phyloP scores from a whole-genome alignment of 2,329 filamentous ascomycete genomes.

The Leptographium radiaticola region DNA sequence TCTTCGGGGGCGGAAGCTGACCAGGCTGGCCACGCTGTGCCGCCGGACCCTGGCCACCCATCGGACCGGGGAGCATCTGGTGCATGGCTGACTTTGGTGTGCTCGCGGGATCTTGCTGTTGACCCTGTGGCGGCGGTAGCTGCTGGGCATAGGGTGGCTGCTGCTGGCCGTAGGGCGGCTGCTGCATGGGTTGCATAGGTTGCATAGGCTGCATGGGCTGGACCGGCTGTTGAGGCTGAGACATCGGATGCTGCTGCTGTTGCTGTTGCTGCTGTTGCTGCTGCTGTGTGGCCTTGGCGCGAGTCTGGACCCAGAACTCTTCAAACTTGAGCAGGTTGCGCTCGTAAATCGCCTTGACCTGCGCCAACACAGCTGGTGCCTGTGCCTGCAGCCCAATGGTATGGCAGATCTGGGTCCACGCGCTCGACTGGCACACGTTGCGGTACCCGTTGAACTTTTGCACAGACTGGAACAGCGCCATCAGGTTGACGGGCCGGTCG shows the following conservation, averaged over 20 bases:
- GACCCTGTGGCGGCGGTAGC: conserved; percentile 16
- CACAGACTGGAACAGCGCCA: conserved; percentile 66
- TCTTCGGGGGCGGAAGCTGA: conserved; percentile 28
- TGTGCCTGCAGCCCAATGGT: conserved; percentile 50
- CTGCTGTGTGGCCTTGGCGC: conserved; percentile 38
- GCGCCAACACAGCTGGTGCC: conserved; percentile 50
- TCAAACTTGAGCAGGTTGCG: conserved; percentile 68
- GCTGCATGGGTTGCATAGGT: conserved; percentile 26
- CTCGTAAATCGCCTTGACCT: conserved; percentile 63
- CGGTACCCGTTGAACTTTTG: conserved; percentile 68
- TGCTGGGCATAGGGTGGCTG: conserved; percentile 23
- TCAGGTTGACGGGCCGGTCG: conserved; percentile 60
- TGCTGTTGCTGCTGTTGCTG: conserved; percentile 12
- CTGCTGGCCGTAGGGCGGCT: conserved; percentile 25
- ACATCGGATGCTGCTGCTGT: conserved; percentile 8
- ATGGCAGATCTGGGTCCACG: conserved; percentile 62
- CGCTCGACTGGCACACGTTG: conserved; percentile 53
- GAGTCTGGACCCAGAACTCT: conserved; percentile 46
- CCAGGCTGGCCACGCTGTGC: conserved; percentile 21
- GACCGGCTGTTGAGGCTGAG: conserved; percentile 25
- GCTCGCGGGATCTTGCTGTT: conserved; percentile 13
- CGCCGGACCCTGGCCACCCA: neutral
- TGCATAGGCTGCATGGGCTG: conserved; percentile 25
- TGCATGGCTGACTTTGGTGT: conserved; percentile 31
- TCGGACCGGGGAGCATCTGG: conserved; percentile 26